Conservation (phyloP, 2,329 filamentous ascomycete species). For the Phaeoacremonium minimum region DNA sequence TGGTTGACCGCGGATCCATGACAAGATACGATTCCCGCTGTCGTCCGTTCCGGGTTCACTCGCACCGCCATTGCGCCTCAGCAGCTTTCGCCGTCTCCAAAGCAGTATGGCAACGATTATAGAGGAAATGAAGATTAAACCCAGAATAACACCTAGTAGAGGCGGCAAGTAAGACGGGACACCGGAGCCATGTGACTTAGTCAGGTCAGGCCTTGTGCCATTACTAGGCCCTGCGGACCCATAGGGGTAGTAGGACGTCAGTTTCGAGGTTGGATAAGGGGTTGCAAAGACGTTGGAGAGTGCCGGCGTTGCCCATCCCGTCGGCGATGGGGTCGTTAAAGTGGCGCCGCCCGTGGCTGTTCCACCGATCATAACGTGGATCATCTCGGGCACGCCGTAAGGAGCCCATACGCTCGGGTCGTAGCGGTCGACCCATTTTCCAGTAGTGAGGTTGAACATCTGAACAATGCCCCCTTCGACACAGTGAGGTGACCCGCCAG, state of each 20-base stretch:
- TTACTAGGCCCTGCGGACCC: conserved; percentile 21
- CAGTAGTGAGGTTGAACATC: conserved; percentile 69
- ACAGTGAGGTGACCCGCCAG: conserved; percentile 30
- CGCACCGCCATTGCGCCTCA: conserved; percentile 27
- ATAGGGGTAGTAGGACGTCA: conserved; percentile 60
- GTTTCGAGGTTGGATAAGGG: conserved; percentile 51
- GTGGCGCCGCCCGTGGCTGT: conserved; percentile 64
- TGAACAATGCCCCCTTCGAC: conserved; percentile 49
- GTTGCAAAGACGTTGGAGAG: conserved; percentile 51
- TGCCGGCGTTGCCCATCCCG: conserved; percentile 44
- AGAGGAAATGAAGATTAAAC: conserved; percentile 50
- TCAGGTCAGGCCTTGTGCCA: conserved; percentile 17
- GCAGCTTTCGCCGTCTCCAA: conserved; percentile 43
- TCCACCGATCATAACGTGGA: conserved; percentile 66
- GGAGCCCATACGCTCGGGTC: conserved; percentile 55
- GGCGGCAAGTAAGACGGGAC: conserved; percentile 56
- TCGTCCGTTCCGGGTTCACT: conserved; percentile 39
- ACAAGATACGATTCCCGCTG: conserved; percentile 39
- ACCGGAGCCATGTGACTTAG: conserved; percentile 7
- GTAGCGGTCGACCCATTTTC: conserved; percentile 67
- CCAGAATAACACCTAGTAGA: conserved; percentile 58
- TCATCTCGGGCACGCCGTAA: conserved; percentile 66
- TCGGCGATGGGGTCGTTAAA: conserved; percentile 55
- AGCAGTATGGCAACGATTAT: conserved; percentile 47
- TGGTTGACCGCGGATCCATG: conserved; percentile 46